phyloP scores from a whole-genome alignment of 192 early-diverging fungal species.

The Pilobolus umbonatus region DNA sequence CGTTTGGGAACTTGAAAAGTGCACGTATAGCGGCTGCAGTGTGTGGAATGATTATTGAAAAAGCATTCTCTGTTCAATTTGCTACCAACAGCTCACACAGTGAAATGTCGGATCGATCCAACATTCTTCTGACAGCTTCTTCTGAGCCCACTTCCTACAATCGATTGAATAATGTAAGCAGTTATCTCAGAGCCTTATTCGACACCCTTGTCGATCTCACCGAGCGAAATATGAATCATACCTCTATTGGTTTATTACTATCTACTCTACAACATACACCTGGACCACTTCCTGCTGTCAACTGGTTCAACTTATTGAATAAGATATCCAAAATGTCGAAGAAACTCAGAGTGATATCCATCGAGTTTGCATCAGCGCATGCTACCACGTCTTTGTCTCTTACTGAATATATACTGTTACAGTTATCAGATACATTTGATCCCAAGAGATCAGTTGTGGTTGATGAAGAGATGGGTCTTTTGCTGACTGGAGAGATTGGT shows the following conservation, averaged over 20 bases:
- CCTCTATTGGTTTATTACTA: slow-evolving; percentile 22
- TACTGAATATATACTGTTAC: slow-evolving; percentile 45
- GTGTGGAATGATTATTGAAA: slow-evolving; percentile 36
- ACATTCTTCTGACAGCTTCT: slow-evolving; percentile 20
- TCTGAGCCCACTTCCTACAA: slow-evolving; percentile 49
- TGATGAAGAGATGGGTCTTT: slow-evolving; percentile 14
- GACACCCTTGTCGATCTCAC: slow-evolving; percentile 30
- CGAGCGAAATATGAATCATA: slow-evolving; percentile 3
- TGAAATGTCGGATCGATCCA: background rate
- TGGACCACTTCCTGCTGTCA: slow-evolving; percentile 46
- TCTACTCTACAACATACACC: slow-evolving; percentile 26
- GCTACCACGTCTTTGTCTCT: slow-evolving; percentile 43
- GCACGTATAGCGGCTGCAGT: slow-evolving; percentile 43
- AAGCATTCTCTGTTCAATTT: slow-evolving; percentile 21
- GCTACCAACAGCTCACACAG: background rate
- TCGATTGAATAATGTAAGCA: slow-evolving; percentile 40
- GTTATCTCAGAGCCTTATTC: slow-evolving; percentile 47
- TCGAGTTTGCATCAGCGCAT: slow-evolving; percentile 42
- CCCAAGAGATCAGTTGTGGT: slow-evolving; percentile 13
- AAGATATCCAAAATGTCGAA: slow-evolving; percentile 22
- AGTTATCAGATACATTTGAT: slow-evolving; percentile 9
- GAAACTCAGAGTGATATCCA: slow-evolving; percentile 13
- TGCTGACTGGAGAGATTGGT: slow-evolving; percentile 39
- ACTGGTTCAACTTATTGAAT: slow-evolving; percentile 45
- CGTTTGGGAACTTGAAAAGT: slow-evolving; percentile 38